A percentile compares a stretch with the other conserved stretches of the same genome.
phyloP scores from a whole-genome alignment of 2,329 filamentous ascomycete genomes.

The Phyllosticta paracitricarpa region DNA sequence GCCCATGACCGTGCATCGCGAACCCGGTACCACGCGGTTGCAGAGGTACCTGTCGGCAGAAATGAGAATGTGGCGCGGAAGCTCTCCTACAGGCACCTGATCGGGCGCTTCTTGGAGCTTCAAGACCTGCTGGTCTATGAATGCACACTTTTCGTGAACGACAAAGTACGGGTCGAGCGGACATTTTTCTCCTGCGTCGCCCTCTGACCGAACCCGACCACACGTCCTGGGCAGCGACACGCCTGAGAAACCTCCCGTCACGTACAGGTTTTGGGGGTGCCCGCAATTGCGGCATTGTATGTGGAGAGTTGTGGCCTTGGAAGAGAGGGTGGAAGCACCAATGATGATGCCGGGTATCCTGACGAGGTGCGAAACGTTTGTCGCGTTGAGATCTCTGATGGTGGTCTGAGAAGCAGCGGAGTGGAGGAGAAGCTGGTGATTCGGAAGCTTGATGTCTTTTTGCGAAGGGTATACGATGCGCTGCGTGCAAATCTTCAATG shows the following conservation, averaged over 20 bases:
- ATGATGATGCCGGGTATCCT: slow-evolving; percentile 96
- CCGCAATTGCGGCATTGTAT: slow-evolving; percentile 85
- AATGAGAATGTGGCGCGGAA: slow-evolving; percentile 88
- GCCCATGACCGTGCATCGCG: slow-evolving; percentile 88
- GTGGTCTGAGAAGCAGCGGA: slow-evolving; percentile 84
- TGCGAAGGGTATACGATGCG: slow-evolving; percentile 81
- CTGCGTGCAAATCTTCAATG: slow-evolving; percentile 82
- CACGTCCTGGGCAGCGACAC: slow-evolving; percentile 77
- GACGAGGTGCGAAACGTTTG: slow-evolving; percentile 88
- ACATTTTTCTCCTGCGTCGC: slow-evolving; percentile 64
- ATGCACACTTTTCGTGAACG: slow-evolving; percentile 83
- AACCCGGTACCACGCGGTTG: slow-evolving; percentile 90
- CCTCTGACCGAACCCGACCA: slow-evolving; percentile 50
- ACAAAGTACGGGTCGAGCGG: slow-evolving; percentile 94
- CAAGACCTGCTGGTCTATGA: slow-evolving; percentile 96
- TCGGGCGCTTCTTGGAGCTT: slow-evolving; percentile 97
- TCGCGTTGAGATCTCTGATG: slow-evolving; percentile 87
- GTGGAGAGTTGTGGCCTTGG: slow-evolving; percentile 78
- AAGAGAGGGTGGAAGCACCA: slow-evolving; percentile 90
- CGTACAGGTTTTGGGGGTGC: slow-evolving; percentile 57
- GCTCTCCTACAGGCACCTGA: slow-evolving; percentile 91
- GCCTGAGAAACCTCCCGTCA: slow-evolving; percentile 79
- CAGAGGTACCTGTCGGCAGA: slow-evolving; percentile 94
- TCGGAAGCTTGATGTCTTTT: slow-evolving; percentile 59
- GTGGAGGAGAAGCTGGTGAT: slow-evolving; percentile 91